Evolutionary conservation across 352 stramenopile genomes (phyloP).

Genomic region (Globisporangium paddicum): DNA sequence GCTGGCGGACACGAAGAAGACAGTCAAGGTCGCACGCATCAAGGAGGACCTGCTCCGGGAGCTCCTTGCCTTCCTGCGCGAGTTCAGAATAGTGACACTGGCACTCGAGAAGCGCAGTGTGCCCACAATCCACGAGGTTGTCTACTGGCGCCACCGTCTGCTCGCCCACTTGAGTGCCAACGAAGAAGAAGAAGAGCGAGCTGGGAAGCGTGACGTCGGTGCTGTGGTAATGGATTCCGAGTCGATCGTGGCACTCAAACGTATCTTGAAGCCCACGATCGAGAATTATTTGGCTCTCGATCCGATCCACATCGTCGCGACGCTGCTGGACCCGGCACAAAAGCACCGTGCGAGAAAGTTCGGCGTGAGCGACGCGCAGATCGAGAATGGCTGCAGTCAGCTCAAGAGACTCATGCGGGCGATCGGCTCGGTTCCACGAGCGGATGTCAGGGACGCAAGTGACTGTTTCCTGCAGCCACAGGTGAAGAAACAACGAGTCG

Average conservation of each 20-base stretch:
- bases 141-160: constrained; percentile 3
- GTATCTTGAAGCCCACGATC: not conserved
- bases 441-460: not conserved
- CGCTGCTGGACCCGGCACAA: not conserved
- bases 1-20: not conserved
- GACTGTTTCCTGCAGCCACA: not conserved
- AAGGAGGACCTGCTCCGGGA: not conserved
- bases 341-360: not conserved
- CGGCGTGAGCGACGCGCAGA: not conserved
- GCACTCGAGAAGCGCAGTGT: not conserved
- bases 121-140: not conserved
- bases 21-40: not conserved
- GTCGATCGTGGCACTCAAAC: not conserved
- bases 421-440: not conserved
- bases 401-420: not conserved
- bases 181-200: not conserved
- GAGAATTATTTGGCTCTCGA: not conserved
- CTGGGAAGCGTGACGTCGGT: not conserved
- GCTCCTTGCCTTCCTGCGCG: not conserved
- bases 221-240: not conserved
- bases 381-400: not conserved
- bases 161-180: not conserved
- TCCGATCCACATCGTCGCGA: not conserved
- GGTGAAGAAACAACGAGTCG: not conserved
- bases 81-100: not conserved